Evolutionary conservation across 1,284 basidiomycete species (phyloP).

Genomic region (Austroboletus olivaceoglutinosus): DNA sequence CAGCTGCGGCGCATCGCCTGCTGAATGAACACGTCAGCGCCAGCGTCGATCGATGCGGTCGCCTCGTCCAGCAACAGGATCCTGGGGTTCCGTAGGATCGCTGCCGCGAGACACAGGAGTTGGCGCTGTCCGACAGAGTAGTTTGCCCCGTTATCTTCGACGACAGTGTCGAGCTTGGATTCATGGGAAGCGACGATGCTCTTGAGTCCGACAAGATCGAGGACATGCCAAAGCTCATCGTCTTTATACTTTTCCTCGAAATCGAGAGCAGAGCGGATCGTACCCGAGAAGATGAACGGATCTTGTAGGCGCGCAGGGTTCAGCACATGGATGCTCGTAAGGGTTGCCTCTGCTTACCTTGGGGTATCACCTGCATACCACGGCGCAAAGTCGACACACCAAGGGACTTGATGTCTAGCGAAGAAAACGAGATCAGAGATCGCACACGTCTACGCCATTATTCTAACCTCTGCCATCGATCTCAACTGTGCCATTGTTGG

Average conservation of each 20-base stretch:
- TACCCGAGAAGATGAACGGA: conserved; percentile 34
- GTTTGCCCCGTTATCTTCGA: conserved; percentile 31
- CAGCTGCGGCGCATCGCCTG: conserved; percentile 32
- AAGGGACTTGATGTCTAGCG: too few species aligned
- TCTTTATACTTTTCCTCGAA: conserved; percentile 30
- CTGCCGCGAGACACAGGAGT: conserved; percentile 36
- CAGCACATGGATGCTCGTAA: too few species aligned
- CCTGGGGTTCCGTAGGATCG: conserved; percentile 46
- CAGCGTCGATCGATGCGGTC: conserved; percentile 35
- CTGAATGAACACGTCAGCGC: conserved; percentile 33
- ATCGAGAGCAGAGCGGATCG: conserved; percentile 29
- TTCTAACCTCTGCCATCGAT: too few species aligned
- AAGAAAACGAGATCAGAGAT: too few species aligned
- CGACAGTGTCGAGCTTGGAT: conserved; percentile 28
- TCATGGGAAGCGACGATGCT: conserved; percentile 25
- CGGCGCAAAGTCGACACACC: too few species aligned
- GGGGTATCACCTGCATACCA: too few species aligned
- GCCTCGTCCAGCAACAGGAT: conserved; percentile 52
- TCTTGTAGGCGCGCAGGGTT: conserved; percentile 11
- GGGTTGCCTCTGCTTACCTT: conserved; percentile 25
- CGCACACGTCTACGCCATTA: too few species aligned
- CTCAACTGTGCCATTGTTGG: too few species aligned
- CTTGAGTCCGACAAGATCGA: conserved; percentile 34
- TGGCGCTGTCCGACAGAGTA: conserved; percentile 35
- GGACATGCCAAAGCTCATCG: conserved; percentile 27